Conservation (phyloP, 73 alveolate species). For the Symbiodinium pilosum region DNA sequence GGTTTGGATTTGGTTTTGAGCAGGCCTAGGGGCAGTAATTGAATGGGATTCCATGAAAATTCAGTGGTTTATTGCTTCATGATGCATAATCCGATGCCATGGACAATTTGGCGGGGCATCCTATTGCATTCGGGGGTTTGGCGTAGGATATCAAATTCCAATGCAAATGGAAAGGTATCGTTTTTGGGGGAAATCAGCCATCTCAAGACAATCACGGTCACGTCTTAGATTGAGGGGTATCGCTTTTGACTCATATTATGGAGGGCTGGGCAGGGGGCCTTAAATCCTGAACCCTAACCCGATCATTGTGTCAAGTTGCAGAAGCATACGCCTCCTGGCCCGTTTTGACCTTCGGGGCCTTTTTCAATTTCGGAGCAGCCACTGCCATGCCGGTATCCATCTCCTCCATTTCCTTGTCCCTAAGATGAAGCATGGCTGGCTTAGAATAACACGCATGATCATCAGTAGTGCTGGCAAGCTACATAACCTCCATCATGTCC, state of each 20-base stretch:
- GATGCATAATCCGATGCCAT: neutral
- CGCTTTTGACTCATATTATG: no score
- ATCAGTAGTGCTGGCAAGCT: neutral
- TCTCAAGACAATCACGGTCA: neutral
- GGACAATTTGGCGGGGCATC: neutral
- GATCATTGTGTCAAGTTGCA: no score
- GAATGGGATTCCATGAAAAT: neutral
- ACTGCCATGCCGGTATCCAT: neutral
- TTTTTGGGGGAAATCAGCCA: no score
- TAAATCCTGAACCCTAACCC: no score
- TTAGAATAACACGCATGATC: neutral
- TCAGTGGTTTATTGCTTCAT: neutral
- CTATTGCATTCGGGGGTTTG: neutral
- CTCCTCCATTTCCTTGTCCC: neutral
- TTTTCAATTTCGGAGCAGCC: neutral
- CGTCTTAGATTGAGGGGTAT: neutral
- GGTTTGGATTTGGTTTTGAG: neutral
- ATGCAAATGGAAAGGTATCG: neutral
- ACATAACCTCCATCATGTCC: neutral
- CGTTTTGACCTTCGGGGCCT: neutral
- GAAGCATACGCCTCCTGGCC: neutral
- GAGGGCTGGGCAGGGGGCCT: no score
- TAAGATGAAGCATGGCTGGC: neutral
- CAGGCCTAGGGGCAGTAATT: neutral
- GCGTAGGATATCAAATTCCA: neutral